A percentile compares a stretch with the other conserved stretches of the same genome.
These are phyloP conservation scores for Penicillium sumatraense DNA, from an alignment of 2,329 filamentous ascomycete genomes.

Conservation along the genomic window DNA sequence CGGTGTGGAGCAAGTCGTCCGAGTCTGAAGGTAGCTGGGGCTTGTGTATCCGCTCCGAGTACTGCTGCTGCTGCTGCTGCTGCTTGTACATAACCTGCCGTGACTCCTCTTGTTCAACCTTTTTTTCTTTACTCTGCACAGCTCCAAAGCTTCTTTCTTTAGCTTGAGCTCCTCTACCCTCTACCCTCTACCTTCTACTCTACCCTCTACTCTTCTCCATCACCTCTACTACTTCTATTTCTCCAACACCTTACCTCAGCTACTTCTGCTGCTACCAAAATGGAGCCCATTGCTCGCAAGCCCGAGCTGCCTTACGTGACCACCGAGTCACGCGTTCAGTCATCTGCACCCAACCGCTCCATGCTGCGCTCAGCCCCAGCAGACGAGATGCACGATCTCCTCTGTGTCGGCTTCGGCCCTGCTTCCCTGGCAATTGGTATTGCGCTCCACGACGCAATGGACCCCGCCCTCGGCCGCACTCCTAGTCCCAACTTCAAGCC, in stretches of 20 bases:
- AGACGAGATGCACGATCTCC: conserved; percentile 76
- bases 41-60: not conserved
- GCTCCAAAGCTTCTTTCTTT: conserved; percentile 11
- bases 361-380: conserved; percentile 58
- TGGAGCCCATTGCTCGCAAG: conserved; percentile 27
- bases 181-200: not conserved
- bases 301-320: conserved; percentile 33
- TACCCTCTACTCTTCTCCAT: not conserved
- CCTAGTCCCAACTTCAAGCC: conserved; percentile 53
- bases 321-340: conserved; percentile 26
- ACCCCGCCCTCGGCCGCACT: conserved; percentile 47
- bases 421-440: conserved; percentile 88
- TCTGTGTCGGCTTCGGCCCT: conserved; percentile 92
- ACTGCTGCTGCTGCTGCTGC: not conserved
- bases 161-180: conserved; percentile 7
- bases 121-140: conserved; percentile 10
- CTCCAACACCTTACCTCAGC: not conserved
- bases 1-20: conserved; percentile 10
- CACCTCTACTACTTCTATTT: not conserved
- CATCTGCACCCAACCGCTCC: conserved; percentile 37
- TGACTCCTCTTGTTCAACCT: not conserved
- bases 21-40: too few relatives aligned
- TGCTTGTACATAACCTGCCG: conserved; percentile 19
- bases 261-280: conserved; percentile 4
- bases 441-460: conserved; percentile 80